Evolutionary conservation across 2,329 filamentous ascomycete species (phyloP), one percentile per base, ranked within the genome.

Genomic region (Scedosporium dehoogii): DNA sequence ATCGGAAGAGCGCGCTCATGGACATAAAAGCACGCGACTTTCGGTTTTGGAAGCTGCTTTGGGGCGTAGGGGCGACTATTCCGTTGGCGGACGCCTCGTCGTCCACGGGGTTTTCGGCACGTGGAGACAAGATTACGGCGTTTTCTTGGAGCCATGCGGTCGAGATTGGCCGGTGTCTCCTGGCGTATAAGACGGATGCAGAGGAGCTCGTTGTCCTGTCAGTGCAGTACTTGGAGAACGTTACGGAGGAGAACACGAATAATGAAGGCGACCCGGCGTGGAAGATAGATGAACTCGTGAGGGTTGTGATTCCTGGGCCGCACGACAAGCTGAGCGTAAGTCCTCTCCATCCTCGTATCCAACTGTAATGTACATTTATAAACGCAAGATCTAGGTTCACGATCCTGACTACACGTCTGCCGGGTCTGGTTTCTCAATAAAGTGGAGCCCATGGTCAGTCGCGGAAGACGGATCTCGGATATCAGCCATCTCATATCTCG

Each of bases 391-490:
- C 3, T 27, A 65, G 64, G 57, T 64, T 23, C 61, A 66, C n/a
- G 80, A 85, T 62, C 77, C 79, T 0, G 79, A 85, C 60, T 83
- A 76, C 61, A 72, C 76, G 2, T 79, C 81, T 2, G 74, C 71
- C 29, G 76, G 75, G 5, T 82, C 79, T 4, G 77, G 78, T 0
- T 84, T 81, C 63, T 77, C 78, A 3, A 67, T 85, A 3, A 78
- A 73, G 66, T 85, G 81, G 79, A 80, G 81, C 29, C 81, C 82
- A 0, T 85, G 82, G 82, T 63, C 78, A 2, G 68, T 71, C 2
- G 16, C 42, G 4, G 67, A 66, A 0, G 70, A 69, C 1, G 71
- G 68, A 4, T 72, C 68, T 1, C 72, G 72, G 21, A 75, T 73
- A 0, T 77, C 78, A 18, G 74, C 81, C 1, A 63, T 86, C 3